These are phyloP conservation scores for Tillandsia leiboldiana DNA, from an alignment of 176 grass and related monocot species.

Conservation along the genomic window DNA sequence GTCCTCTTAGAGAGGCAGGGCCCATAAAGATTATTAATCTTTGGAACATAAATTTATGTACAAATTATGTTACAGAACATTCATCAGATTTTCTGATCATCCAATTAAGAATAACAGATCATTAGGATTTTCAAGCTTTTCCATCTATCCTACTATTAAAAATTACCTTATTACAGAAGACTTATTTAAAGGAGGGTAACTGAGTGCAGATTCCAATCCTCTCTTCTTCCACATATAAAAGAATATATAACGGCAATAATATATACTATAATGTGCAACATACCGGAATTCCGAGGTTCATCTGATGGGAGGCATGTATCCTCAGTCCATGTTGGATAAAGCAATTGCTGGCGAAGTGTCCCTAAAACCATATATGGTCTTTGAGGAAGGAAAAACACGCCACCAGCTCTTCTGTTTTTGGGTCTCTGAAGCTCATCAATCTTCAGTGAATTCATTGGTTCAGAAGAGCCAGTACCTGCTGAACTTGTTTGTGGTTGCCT, in stretches of 20 bases:
- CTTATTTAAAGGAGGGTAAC: too few species aligned
- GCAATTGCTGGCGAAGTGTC: slow-evolving; percentile 78
- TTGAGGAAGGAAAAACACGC: slow-evolving; percentile 91
- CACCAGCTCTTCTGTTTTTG: slow-evolving; percentile 63
- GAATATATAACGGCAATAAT: neutral
- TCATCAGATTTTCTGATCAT: too few species aligned
- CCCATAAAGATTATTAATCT: too few species aligned
- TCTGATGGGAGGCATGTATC: slow-evolving; percentile 27
- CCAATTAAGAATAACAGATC: too few species aligned
- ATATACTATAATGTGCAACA: slow-evolving; percentile 13
- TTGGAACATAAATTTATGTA: too few species aligned
- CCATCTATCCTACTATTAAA: too few species aligned
- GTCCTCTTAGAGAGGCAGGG: too few species aligned
- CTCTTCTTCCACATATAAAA: neutral
- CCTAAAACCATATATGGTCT: slow-evolving; percentile 96
- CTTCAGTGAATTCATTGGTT: slow-evolving; percentile 10
- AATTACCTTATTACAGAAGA: too few species aligned
- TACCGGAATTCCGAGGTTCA: slow-evolving; percentile 43
- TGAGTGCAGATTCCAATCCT: too few species aligned
- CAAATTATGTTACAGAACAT: too few species aligned
- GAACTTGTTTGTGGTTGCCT: slow-evolving; percentile 21
- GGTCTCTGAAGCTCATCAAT: slow-evolving; percentile 39
- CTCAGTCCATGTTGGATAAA: slow-evolving; percentile 95
- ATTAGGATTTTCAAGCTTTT: too few species aligned
- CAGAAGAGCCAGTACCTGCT: slow-evolving; percentile 33